Conservation (phyloP, 1,284 basidiomycete species). For the Garcileccinum viscosum region DNA sequence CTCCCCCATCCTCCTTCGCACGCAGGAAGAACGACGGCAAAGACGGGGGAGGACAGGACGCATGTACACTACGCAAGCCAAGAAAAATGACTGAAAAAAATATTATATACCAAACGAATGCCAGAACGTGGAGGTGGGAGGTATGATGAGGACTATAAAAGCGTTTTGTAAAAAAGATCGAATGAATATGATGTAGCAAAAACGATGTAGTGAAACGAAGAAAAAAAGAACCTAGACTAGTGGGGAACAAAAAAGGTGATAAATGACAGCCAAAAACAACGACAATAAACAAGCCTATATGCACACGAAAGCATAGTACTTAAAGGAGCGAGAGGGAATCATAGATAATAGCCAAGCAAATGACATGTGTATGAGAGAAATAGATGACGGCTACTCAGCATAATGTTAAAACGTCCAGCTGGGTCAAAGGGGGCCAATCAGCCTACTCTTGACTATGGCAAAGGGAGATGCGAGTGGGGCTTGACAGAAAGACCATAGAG, state of each 20-base stretch:
- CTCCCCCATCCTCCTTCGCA: neutral
- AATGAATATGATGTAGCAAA: slow-evolving; percentile 20
- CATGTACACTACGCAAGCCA: slow-evolving; percentile 34
- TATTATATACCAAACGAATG: slow-evolving; percentile 42
- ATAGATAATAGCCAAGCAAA: slow-evolving; percentile 39
- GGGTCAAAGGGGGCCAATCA: slow-evolving; percentile 16
- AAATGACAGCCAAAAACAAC: slow-evolving; percentile 36
- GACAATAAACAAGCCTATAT: slow-evolving; percentile 31
- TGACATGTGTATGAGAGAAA: slow-evolving; percentile 23
- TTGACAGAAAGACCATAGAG: slow-evolving; percentile 24
- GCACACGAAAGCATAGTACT: slow-evolving; percentile 35
- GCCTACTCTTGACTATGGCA: slow-evolving; percentile 10
- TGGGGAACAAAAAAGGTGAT: slow-evolving; percentile 25
- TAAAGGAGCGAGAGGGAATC: slow-evolving; percentile 1
- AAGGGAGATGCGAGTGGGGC: slow-evolving; percentile 31
- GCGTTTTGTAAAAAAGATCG: slow-evolving; percentile 21
- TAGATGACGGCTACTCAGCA: slow-evolving; percentile 30
- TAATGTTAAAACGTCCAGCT: slow-evolving; percentile 36
- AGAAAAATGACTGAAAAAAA: slow-evolving; percentile 13
- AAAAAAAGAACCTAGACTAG: slow-evolving; percentile 12
- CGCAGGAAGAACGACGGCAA: slow-evolving; percentile 2
- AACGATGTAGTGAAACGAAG: slow-evolving; percentile 15
- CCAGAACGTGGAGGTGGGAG: slow-evolving; percentile 10
- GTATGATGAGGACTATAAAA: slow-evolving; percentile 26
- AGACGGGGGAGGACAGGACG: neutral